These are phyloP conservation scores for Salix brachista DNA, from an alignment of 345 rosid species.

Conservation along the genomic window DNA sequence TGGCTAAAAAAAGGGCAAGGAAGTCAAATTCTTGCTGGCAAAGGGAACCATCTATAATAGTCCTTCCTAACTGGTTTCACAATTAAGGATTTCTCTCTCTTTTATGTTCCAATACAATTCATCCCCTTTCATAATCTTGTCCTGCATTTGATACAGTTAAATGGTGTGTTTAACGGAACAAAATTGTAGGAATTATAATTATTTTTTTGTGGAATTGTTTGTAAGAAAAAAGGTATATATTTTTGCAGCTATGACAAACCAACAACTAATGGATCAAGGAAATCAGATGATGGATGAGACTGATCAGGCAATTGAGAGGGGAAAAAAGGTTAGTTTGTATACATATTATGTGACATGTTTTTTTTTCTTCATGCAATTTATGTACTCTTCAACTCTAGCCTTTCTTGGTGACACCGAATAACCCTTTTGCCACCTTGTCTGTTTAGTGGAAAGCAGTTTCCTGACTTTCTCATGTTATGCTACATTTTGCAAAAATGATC, in stretches of 20 bases:
- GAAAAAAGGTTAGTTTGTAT: slow-evolving; percentile 49
- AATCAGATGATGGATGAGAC: slow-evolving; percentile 86
- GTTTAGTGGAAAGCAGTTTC: too few relatives aligned
- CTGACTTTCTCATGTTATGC: too few relatives aligned
- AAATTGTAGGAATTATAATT: not conserved
- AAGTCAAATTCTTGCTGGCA: not conserved
- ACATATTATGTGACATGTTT: not conserved
- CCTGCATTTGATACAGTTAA: not conserved
- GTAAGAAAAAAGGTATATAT: slow-evolving; percentile 10
- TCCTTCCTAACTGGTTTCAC: not conserved
- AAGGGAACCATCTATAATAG: not conserved
- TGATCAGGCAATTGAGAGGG: slow-evolving; percentile 91
- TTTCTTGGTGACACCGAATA: not conserved
- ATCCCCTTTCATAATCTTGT: not conserved
- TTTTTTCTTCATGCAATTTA: not conserved
- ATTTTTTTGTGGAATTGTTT: slow-evolving; percentile 4
- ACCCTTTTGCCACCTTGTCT: not conserved
- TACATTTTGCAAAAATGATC: too few relatives aligned
- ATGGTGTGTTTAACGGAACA: not conserved
- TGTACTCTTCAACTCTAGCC: not conserved
- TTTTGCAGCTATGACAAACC: slow-evolving; percentile 78
- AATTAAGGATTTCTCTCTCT: not conserved
- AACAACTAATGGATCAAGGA: slow-evolving; percentile 68
- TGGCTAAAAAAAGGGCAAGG: not conserved
- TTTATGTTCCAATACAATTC: not conserved